These are phyloP conservation scores for Sugiyamaella grinbergsii DNA, from an alignment of 1,139 yeast species.

Conservation along the genomic window DNA sequence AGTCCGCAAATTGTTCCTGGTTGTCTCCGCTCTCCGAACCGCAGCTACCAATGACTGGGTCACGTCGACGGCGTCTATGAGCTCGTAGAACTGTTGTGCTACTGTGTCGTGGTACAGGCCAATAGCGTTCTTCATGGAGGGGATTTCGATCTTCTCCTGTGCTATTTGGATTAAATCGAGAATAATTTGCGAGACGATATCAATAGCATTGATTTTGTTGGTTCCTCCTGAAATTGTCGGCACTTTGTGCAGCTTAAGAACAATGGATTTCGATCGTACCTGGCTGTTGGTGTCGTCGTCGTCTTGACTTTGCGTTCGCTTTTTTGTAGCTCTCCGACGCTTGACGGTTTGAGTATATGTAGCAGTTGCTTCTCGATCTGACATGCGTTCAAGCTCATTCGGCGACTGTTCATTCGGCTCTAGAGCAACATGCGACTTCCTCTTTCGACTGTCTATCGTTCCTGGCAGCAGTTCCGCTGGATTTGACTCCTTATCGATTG, in stretches of 20 bases:
- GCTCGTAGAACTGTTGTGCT: conserved; percentile 25
- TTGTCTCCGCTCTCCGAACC: conserved; percentile 28
- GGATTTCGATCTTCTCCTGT: conserved; percentile 15
- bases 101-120: conserved; percentile 27
- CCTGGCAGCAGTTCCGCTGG: not conserved
- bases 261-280: conserved; percentile 13
- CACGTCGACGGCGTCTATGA: conserved; percentile 31
- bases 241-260: conserved; percentile 26
- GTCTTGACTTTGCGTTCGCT: conserved; percentile 1
- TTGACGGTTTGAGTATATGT: conserved; percentile 1
- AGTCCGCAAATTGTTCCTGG: conserved; percentile 29
- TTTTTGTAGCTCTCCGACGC: conserved; percentile 5
- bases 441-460: too few species aligned
- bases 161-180: conserved; percentile 26
- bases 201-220: conserved; percentile 34
- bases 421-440: not conserved
- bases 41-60: conserved; percentile 27
- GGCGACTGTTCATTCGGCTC: too few species aligned
- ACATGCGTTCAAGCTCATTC: too few species aligned
- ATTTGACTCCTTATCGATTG: not conserved
- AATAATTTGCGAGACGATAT: conserved; percentile 31
- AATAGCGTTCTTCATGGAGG: conserved; percentile 21
- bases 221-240: conserved; percentile 29
- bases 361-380: not conserved
- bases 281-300: conserved; percentile 4